Conservation (phyloP, 2,329 filamentous ascomycete species). For the Fusarium coicis region DNA sequence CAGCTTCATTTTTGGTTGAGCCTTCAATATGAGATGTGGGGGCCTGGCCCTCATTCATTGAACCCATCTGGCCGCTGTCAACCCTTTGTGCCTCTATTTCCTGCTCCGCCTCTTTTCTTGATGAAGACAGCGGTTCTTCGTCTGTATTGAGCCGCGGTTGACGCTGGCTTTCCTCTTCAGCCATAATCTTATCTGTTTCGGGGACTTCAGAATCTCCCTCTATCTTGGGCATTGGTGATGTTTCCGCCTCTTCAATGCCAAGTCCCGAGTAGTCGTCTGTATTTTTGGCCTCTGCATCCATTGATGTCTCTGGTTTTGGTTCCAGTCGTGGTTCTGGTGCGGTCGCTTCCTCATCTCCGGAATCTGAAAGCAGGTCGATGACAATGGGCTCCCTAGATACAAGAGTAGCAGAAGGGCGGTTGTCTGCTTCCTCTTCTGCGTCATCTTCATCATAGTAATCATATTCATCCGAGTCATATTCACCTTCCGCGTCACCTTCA, state of each 20-base stretch:
- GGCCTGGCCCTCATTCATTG: neutral
- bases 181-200: neutral
- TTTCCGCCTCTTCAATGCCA: neutral
- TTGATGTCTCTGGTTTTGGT: neutral
- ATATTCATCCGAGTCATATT: conserved; percentile 45
- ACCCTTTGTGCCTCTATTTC: neutral
- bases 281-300: neutral
- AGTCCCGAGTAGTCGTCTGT: neutral
- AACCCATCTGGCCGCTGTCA: neutral
- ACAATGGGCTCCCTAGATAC: conserved; percentile 52
- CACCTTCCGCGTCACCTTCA: conserved; percentile 45
- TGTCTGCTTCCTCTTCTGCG: conserved; percentile 34
- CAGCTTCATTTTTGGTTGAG: conserved; percentile 13
- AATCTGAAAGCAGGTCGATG: conserved; percentile 60
- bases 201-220: neutral
- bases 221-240: neutral
- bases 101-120: neutral
- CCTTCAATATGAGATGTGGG: neutral
- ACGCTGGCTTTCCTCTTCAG: conserved; percentile 1
- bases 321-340: neutral
- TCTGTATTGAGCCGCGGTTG: neutral
- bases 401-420: conserved; percentile 16
- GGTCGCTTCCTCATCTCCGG: conserved; percentile 55
- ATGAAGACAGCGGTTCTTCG: neutral
- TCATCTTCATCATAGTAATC: conserved; percentile 40